Base-by-base conservation (phyloP, 1,139 yeast genomes). In the Ogataea hybrid region DNA sequence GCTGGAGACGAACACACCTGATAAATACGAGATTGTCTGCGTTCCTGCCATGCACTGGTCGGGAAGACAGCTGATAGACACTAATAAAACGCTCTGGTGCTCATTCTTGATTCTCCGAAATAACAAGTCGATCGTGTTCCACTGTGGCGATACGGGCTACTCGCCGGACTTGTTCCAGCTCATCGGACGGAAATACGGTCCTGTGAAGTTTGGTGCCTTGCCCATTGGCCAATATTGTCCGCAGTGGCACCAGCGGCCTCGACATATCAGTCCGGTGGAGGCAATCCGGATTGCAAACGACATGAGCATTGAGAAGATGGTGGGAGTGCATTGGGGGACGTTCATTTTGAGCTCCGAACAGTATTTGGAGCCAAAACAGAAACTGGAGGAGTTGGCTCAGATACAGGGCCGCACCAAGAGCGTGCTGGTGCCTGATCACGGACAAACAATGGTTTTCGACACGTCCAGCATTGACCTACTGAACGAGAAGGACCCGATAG, bases 31-130 rank as follows among this genome's bases (percentile, higher is more conserved):
- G 52, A 69, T 90, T 25, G 89, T 87, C 1, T 87, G 97, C 63
- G 77, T 94, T 0, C 97, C 97, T 0, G 88, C 97, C 0, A 90
- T 90, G 97, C 97, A 90, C 64, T 90, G 97, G 97, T 85, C 95
- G 1, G 97, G 97, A 0, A 65, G 96, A 32, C 75, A 77, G 35
- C 64, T 90, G 22, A 59, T 81, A 21, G 97, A 90, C 60, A 77
- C 95, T 2, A 90, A 90, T 62, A 68, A 70, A 25, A 78, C 95
- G 0, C 65, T 90, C 37, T 90, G 97, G 97, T 85, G 95, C 52
- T 87, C 96, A 0, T 90, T 82, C 57, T 59, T 90, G 48, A 61
- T 90, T 9, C 68, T 79, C 40, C 75, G 79, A 44, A 75, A 85
- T 51, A 83, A 81, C 0, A 70, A 77, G 53, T 85, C 96, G 0